A percentile compares a stretch with the other conserved stretches of the same genome.
phyloP scores from a whole-genome alignment of 75 land plant genomes.

The Pseudotsuga menziesii region DNA sequence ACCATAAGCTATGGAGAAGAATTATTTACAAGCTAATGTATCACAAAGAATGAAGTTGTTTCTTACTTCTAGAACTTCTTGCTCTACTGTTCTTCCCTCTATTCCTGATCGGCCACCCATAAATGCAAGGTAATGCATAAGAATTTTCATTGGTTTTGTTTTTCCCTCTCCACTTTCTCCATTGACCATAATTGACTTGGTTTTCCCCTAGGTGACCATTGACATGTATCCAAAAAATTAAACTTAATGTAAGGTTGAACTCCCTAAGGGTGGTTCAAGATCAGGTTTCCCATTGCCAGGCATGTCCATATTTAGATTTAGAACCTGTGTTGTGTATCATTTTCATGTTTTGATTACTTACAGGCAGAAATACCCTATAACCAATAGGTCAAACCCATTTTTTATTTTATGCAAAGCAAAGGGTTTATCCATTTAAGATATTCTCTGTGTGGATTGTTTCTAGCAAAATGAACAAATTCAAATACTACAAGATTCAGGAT shows the following conservation, averaged over 20 bases:
- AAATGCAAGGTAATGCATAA: conserved; percentile 84
- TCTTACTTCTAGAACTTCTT: conserved; percentile 83
- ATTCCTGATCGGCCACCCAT: conserved; percentile 80
- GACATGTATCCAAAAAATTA: conserved; percentile 31
- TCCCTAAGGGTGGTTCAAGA: background rate
- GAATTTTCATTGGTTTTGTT: conserved; percentile 81
- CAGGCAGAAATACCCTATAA: background rate
- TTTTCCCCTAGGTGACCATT: conserved; percentile 67
- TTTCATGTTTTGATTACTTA: too few species aligned
- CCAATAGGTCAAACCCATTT: background rate
- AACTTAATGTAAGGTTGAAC: background rate
- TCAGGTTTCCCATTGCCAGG: background rate
- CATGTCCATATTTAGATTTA: too few species aligned
- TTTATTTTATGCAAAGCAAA: background rate
- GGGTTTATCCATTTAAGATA: background rate
- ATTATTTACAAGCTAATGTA: background rate
- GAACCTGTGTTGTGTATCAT: too few species aligned
- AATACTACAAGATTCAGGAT: background rate
- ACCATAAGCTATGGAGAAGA: background rate
- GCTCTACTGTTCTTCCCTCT: conserved; percentile 84
- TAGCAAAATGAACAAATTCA: background rate
- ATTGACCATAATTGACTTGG: conserved; percentile 81
- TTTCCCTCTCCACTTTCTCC: conserved; percentile 94
- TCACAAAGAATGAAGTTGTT: background rate
- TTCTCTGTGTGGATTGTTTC: background rate